Percentiles rank a stretch among this genome's conserved stretches.
Evolutionary conservation across 352 stramenopile genomes (phyloP).

Genomic region (Phytopythium boreale): DNA sequence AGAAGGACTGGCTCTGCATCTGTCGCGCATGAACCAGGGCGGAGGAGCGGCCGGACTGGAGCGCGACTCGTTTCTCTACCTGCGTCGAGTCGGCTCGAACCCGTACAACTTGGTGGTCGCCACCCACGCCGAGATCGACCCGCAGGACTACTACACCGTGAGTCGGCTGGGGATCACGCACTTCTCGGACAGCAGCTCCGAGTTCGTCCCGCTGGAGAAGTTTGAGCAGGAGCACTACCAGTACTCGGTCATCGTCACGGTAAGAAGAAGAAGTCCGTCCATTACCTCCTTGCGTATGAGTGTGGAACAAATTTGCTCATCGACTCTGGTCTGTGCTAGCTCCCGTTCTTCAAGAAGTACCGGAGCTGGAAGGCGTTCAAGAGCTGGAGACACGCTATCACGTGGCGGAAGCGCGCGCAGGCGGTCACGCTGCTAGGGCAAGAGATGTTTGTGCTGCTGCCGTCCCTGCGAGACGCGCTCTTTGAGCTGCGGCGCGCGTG

Average conservation of each 20-base stretch:
- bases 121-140: conserved; percentile 62
- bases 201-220: conserved; percentile 87
- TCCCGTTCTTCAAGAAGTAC: conserved; percentile 91
- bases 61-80: conserved; percentile 72
- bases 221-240: conserved; percentile 92
- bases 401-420: conserved; percentile 33
- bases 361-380: conserved; percentile 89
- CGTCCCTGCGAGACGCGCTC: conserved; percentile 77
- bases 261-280: too few species aligned
- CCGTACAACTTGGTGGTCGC: conserved; percentile 73
- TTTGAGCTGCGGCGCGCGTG: conserved; percentile 66
- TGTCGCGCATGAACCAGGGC: conserved; percentile 12
- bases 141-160: conserved; percentile 89
- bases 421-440: conserved; percentile 50
- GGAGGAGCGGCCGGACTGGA: conserved; percentile 6
- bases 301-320: too few species aligned
- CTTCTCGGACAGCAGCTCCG: conserved; percentile 68
- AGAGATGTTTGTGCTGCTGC: conserved; percentile 88
- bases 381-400: conserved; percentile 84
- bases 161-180: conserved; percentile 88
- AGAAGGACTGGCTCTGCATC: conserved; percentile 47
- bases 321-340: conserved; percentile 17
- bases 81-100: conserved; percentile 66
- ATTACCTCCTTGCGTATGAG: too few species aligned
- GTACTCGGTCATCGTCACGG: conserved; percentile 78